Evolutionary conservation across 192 early-diverging fungal genomes (phyloP).

Genomic region (Funneliformis geosporum): DNA sequence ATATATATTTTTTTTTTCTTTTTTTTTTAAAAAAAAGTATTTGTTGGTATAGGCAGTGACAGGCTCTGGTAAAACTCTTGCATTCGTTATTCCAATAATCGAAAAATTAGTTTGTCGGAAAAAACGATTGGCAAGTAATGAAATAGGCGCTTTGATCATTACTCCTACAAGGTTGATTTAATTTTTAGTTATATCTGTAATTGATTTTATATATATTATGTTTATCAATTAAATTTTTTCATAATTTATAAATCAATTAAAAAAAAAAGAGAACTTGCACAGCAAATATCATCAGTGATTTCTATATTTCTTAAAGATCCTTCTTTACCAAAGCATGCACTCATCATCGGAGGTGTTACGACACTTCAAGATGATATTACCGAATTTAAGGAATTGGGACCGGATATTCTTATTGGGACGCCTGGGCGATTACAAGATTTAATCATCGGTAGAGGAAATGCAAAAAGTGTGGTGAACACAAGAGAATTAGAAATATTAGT

Average conservation of each 20-base stretch:
- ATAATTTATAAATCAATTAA: background rate
- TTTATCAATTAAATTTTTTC: too few species aligned
- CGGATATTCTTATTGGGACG: constrained; percentile 87
- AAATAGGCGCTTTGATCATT: constrained; percentile 88
- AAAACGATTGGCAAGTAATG: constrained; percentile 59
- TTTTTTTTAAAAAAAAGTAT: background rate
- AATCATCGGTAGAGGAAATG: constrained; percentile 42
- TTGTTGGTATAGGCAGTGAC: constrained; percentile 72
- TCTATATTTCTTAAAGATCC: constrained; percentile 58
- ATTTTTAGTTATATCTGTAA: background rate
- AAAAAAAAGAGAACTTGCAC: constrained; percentile 74
- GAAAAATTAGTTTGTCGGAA: constrained; percentile 77
- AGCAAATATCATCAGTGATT: constrained; percentile 81
- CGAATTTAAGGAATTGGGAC: constrained; percentile 61
- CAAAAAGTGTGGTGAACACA: constrained; percentile 57
- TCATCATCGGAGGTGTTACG: constrained; percentile 75
- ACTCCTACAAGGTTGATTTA: constrained; percentile 72
- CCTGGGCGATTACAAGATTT: constrained; percentile 89
- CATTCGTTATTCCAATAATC: constrained; percentile 90
- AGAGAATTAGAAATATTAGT: constrained; percentile 86
- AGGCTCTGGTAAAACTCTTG: constrained; percentile 94
- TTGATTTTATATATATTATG: background rate
- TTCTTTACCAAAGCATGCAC: constrained; percentile 46
- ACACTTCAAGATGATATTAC: constrained; percentile 64
- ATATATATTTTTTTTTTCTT: too few species aligned